A percentile compares a stretch with the other conserved stretches of the same genome.
phyloP scores from a whole-genome alignment of 2,329 filamentous ascomycete genomes.

The Escovopsis sp. region DNA sequence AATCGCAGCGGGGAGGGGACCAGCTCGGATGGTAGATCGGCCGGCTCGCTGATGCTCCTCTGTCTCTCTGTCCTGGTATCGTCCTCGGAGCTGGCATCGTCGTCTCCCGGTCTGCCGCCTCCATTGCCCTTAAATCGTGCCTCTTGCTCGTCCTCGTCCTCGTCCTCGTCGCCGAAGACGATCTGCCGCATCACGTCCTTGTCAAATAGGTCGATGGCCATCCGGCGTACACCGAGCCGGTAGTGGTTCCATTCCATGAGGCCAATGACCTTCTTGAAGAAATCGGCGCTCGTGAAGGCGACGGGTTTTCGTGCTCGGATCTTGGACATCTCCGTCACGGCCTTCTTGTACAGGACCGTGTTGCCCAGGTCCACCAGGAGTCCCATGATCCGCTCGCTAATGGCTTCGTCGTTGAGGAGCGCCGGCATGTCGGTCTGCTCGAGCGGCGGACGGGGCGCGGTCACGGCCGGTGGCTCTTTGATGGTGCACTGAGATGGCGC shows the following conservation, averaged over 20 bases:
- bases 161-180: slow-evolving; percentile 49
- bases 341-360: slow-evolving; percentile 79
- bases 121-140: too few species aligned
- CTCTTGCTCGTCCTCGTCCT: slow-evolving; percentile 39
- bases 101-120: too few species aligned
- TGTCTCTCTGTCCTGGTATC: slow-evolving; percentile 40
- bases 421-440: slow-evolving; percentile 25
- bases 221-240: slow-evolving; percentile 68
- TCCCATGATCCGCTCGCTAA: slow-evolving; percentile 69
- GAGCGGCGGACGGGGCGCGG: slow-evolving; percentile 26
- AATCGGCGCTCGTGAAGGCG: slow-evolving; percentile 56
- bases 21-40: slow-evolving; percentile 18
- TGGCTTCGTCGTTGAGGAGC: slow-evolving; percentile 42
- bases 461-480: slow-evolving; percentile 25
- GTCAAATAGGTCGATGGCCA: slow-evolving; percentile 89
- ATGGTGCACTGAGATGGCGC: slow-evolving; percentile 39
- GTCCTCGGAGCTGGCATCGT: slow-evolving; percentile 26
- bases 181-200: slow-evolving; percentile 73
- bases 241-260: slow-evolving; percentile 84
- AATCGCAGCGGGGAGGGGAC: slow-evolving; percentile 19
- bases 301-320: slow-evolving; percentile 61
- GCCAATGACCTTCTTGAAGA: slow-evolving; percentile 76
- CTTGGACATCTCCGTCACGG: slow-evolving; percentile 65
- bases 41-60: slow-evolving; percentile 34
- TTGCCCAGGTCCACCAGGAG: slow-evolving; percentile 82